Base-by-base conservation (phyloP, 2,329 filamentous ascomycete species). In the Aspergillus clavatus region DNA sequence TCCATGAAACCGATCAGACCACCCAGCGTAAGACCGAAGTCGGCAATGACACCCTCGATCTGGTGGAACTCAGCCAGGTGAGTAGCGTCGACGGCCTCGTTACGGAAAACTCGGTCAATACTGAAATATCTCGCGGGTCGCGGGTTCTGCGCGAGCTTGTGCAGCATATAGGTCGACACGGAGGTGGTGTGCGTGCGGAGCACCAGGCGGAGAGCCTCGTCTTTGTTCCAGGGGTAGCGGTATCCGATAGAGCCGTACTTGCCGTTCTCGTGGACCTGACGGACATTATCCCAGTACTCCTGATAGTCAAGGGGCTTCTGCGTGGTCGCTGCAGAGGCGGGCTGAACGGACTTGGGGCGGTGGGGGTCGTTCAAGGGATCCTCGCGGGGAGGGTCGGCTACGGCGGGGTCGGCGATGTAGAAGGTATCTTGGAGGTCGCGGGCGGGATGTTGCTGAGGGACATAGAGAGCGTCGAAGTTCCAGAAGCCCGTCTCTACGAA, bases 31-130 rank as follows among this genome's bases (percentile, higher is more conserved):
- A 98, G 77, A 27, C 86, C 86, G 67, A 95, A 97, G 71, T 98
- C 93, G 21, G 93, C 93, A 71, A 98, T 97, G 40, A 98, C 91
- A 70, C 93, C 93, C 72, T 98, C 93, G 26, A 97, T 88, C 67
- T 98, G 93, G 73, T 98, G 93, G 78, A 98, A 98, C 70, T 98
- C 93, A 29, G 89, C 90, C 62, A 98, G 72, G 76, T 98, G 93
- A 7, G 93, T 98, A 11, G 90, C 90, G 63, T 98, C 93, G 47
- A 98, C 90, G 2, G 89, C 89, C 72, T 98, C 93, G 70, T 98
- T 98, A 56, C 89, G 83, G 84, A 98, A 98, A 50, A 98, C 93
- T 43, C 93, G 83, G 71, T 98, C 93, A 66, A 98, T 98, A 51
- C 89, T 95, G 77, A 98, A 98, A 76, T 95, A 97, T 51, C 90